Base-by-base conservation (phyloP, 352 stramenopile genomes). In the Phytopythium boreale region DNA sequence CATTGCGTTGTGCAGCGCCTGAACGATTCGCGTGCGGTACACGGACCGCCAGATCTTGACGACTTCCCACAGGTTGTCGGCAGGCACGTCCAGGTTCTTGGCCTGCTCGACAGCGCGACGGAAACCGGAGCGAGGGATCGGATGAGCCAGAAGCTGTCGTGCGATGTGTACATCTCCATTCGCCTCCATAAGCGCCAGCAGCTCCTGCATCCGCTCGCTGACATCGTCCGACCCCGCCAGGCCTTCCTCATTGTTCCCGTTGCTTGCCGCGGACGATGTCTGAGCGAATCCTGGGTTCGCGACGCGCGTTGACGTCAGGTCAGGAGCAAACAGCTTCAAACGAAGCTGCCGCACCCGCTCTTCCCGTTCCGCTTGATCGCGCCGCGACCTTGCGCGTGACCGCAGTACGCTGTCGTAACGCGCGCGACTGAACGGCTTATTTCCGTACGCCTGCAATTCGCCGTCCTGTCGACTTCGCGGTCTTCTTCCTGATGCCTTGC, bases 21-120 rank as follows among this genome's bases (percentile, higher is more conserved):
- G 69, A 9, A 91, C 49, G 1, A 76, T 82, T 31, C 74, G 79
- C 12, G 59, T 78, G 20, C 82, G 74, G 56, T 88, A 84, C 2
- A 91, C 75, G 1, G 75, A 68, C 10, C 75, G 76, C 82, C 82
- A 91, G 31, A 82, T 72, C 52, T 88, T 86, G 37, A 87, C 63
- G 17, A 86, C 52, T 8, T 70, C 66, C 80, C 80, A 89, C 8
- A 70, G 51, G 46, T 84, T 71, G 0, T 53, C 60, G 22, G 26
- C 61, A 12, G 69, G 47, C 1, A 79, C 74, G 12, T 66, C 66
- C 17, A 87, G 63, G 14, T 80, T 80, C 44, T 69, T 63, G 2
- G 74, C 74, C 34, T 87, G 76, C n/a, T 84, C 72, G 4, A 77
- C 56, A 10, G 78, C 69, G 39, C 78, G 74, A 26, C 72, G 66